Evolutionary conservation across 2,329 filamentous ascomycete genomes (phyloP), one percentile per base, ranked within the genome.

Genomic region (Fusarium sp.): DNA sequence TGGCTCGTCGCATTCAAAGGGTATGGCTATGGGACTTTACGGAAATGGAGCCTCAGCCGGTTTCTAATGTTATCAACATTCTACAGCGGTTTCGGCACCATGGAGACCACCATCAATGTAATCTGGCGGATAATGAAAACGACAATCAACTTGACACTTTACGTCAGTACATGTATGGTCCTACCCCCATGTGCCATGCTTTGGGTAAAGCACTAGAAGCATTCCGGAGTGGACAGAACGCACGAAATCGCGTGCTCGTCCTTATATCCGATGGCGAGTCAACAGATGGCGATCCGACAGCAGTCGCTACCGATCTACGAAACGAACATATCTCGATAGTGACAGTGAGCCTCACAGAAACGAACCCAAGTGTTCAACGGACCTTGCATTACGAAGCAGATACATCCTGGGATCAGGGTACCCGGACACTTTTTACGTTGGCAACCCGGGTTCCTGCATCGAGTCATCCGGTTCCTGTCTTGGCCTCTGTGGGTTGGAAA

Each of bases 101-200:
- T 23, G 23, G 8, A 23, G 23, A 23, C 23, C 23, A 23, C 4
- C 23, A 8, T 8, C 23, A 23, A 2, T 2, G 10, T 25, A 7
- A 20, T 7, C 6, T 3, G 13, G 3, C 8, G 1, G 11, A 20
- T 4, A 20, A 48, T 3, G 13, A 40, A 6, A 17, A 20, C 33
- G 14, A 39, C 7, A 50, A 13, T 2, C 11, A 22, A 9, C 20
- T 22, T 7, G 17, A 27, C 17, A 25, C n/a, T 4, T 10, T 50
- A 2, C 6, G 20, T 0, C 46, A 14, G 14, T 48, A 50, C 6
- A 50, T 50, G 3, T 50, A 20, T 27, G 47, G 33, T 13, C 17
- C 13, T 0, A 50, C 47, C 0, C 22, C 33, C 0, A 40, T 50
- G 22, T 27, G 13, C 0, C 14, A 4, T 7, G 22, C 47, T 20